Conservation (phyloP, 768 basidiomycete genomes). For the Ramaria sp. region DNA sequence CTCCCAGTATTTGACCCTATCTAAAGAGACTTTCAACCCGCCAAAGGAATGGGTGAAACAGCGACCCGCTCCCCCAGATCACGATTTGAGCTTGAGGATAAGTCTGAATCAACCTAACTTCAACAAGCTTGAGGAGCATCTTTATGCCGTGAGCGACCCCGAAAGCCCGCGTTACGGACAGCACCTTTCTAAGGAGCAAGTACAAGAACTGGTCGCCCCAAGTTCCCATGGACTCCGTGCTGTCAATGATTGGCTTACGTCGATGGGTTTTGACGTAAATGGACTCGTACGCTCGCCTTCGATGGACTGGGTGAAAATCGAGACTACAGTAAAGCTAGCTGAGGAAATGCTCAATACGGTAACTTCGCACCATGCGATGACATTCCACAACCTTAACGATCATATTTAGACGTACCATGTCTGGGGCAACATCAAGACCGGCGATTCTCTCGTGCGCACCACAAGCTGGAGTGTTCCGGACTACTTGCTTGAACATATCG, state of each 20-base stretch:
- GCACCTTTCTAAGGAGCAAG: constrained; percentile 12
- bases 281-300: constrained; percentile 48
- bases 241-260: constrained; percentile 24
- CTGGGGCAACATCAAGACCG: constrained; percentile 44
- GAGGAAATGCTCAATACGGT: constrained; percentile 69
- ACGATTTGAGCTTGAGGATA: constrained; percentile 9
- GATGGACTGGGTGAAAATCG: constrained; percentile 58
- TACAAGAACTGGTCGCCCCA: constrained; percentile 10
- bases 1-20: background rate
- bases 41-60: constrained; percentile 1
- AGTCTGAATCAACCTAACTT: constrained; percentile 10
- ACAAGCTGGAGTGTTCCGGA: constrained; percentile 58
- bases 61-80: constrained; percentile 5
- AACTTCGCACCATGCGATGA: constrained; percentile 13
- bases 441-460: constrained; percentile 52
- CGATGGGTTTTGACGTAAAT: constrained; percentile 40
- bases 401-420: constrained; percentile 44
- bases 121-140: constrained; percentile 5
- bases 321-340: constrained; percentile 44
- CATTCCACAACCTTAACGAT: background rate
- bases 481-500: constrained; percentile 47
- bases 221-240: background rate
- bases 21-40: background rate
- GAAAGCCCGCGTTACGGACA: constrained; percentile 9
- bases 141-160: constrained; percentile 12